These are phyloP conservation scores for Phytophthora agathidicida DNA, from an alignment of 352 stramenopile species.

Conservation along the genomic window DNA sequence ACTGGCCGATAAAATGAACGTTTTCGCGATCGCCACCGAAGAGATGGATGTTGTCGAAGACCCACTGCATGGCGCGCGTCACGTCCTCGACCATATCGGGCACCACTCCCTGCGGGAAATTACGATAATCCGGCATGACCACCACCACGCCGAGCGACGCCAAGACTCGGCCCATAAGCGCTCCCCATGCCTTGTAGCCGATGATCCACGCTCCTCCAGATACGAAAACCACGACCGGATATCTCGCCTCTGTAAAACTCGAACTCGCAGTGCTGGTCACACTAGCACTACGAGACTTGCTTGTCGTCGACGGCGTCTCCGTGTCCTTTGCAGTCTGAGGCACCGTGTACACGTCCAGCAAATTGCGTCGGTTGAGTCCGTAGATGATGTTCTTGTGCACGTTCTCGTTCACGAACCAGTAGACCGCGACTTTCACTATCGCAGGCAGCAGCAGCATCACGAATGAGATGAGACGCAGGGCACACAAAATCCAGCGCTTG, in stretches of 20 bases:
- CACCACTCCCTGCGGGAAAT: slow-evolving; percentile 90
- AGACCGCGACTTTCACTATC: slow-evolving; percentile 60
- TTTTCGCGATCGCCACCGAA: slow-evolving; percentile 89
- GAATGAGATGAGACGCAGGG: slow-evolving; percentile 69
- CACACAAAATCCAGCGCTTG: slow-evolving; percentile 72
- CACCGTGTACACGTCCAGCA: slow-evolving; percentile 88
- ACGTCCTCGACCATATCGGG: slow-evolving; percentile 92
- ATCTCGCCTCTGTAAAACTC: slow-evolving; percentile 30
- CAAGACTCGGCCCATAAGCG: slow-evolving; percentile 83
- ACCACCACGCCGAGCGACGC: slow-evolving; percentile 81
- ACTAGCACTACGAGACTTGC: slow-evolving; percentile 20
- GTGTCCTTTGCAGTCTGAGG: slow-evolving; percentile 24
- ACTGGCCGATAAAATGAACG: slow-evolving; percentile 90
- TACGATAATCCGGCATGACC: slow-evolving; percentile 92
- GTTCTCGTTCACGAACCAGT: slow-evolving; percentile 59
- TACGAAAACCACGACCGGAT: slow-evolving; percentile 91
- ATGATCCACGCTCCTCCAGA: slow-evolving; percentile 93
- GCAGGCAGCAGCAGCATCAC: slow-evolving; percentile 59
- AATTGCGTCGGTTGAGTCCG: slow-evolving; percentile 71
- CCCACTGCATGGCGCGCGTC: slow-evolving; percentile 86
- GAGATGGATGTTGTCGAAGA: slow-evolving; percentile 80
- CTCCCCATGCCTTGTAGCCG: slow-evolving; percentile 92
- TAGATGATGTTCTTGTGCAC: slow-evolving; percentile 87
- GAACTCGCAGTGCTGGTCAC: slow-evolving; percentile 19
- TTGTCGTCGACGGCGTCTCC: slow-evolving; percentile 5